A percentile compares a stretch with the other conserved stretches of the same genome.
phyloP scores from a whole-genome alignment of 768 basidiomycete species.

The Boletus sensibilis region DNA sequence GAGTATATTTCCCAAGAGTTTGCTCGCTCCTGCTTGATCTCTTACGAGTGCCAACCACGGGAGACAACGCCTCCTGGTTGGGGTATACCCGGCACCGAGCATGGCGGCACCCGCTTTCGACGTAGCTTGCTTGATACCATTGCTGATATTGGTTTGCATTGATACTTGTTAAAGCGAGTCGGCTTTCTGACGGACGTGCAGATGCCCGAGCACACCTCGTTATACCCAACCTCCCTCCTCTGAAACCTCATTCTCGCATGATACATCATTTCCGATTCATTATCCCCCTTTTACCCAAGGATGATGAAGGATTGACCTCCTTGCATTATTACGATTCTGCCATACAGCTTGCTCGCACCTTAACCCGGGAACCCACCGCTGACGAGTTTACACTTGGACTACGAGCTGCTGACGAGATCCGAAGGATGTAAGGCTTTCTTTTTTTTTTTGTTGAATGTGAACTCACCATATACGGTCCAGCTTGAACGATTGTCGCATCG shows the following conservation, averaged over 20 bases:
- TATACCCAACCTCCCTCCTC: constrained; percentile 66
- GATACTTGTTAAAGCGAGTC: background rate
- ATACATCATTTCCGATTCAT: constrained; percentile 80
- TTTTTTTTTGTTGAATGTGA: background rate
- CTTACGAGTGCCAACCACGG: constrained; percentile 69
- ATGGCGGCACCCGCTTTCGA: constrained; percentile 62
- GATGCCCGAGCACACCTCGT: constrained; percentile 69
- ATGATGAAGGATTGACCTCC: constrained; percentile 63
- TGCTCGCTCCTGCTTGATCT: constrained; percentile 68
- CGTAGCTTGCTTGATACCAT: constrained; percentile 71
- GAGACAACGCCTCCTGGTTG: constrained; percentile 68
- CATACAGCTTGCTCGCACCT: constrained; percentile 67
- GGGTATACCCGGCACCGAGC: constrained; percentile 67
- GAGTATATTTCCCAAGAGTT: constrained; percentile 73
- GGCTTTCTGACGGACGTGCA: constrained; percentile 28
- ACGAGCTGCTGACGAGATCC: constrained; percentile 58
- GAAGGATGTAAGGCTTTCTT: constrained; percentile 45
- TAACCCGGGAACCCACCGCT: constrained; percentile 58
- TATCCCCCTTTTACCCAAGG: constrained; percentile 54
- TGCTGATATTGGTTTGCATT: constrained; percentile 57
- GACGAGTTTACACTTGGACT: constrained; percentile 66
- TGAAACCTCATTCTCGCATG: constrained; percentile 76
- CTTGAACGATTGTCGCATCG: constrained; percentile 60
- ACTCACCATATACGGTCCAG: constrained; percentile 32
- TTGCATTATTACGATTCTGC: constrained; percentile 78